These are phyloP conservation scores for Penicillium capsulatum DNA, from an alignment of 2,329 filamentous ascomycete species.

Conservation along the genomic window DNA sequence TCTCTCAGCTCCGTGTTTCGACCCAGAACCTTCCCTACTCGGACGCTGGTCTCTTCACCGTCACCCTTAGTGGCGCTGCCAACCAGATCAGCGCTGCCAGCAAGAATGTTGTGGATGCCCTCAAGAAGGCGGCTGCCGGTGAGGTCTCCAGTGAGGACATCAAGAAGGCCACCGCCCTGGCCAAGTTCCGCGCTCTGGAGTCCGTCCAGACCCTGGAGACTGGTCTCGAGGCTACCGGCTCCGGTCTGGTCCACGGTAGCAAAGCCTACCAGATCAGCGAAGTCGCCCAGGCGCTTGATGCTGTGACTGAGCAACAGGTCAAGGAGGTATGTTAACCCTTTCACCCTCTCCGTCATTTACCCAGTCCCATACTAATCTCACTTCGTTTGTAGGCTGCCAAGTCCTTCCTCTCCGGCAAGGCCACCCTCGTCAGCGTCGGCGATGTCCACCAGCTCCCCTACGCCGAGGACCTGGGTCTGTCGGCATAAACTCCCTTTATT, in stretches of 20 bases:
- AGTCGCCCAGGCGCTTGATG: conserved; percentile 71
- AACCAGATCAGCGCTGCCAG: conserved; percentile 68
- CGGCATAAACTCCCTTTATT: conserved; percentile 62
- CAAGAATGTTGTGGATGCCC: conserved; percentile 69
- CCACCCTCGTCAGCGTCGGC: conserved; percentile 82
- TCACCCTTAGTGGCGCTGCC: conserved; percentile 74
- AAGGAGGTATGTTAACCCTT: conserved; percentile 70
- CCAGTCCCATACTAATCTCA: neutral
- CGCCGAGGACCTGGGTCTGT: conserved; percentile 89
- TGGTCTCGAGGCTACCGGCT: conserved; percentile 77
- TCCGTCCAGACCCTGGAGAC: conserved; percentile 71
- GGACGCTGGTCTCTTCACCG: conserved; percentile 83
- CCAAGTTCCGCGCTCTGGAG: conserved; percentile 88
- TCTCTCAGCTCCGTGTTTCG: conserved; percentile 63
- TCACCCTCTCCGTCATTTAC: neutral
- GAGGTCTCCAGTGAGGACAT: conserved; percentile 77
- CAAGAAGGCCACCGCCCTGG: conserved; percentile 84
- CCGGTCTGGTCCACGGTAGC: conserved; percentile 74
- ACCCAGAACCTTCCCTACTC: conserved; percentile 84
- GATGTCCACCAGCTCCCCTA: conserved; percentile 88
- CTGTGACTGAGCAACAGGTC: conserved; percentile 77
- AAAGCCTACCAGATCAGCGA: conserved; percentile 81
- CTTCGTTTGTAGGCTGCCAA: conserved; percentile 67
- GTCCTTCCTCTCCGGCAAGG: conserved; percentile 80
- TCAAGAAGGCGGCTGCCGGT: conserved; percentile 76